phyloP scores from a whole-genome alignment of 169 alveolate species.

The Perkinsus marinus region DNA sequence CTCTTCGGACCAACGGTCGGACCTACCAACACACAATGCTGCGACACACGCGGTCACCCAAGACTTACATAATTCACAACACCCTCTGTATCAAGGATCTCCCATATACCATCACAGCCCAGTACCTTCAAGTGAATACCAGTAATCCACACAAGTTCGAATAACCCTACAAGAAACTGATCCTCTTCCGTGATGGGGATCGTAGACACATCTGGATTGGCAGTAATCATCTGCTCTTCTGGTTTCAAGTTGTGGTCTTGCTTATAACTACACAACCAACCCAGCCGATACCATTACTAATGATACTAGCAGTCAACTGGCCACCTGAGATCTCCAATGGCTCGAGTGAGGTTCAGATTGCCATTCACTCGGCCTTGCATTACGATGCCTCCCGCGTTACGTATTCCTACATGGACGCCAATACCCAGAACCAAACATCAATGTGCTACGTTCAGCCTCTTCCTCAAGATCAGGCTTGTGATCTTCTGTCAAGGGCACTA shows the following conservation, averaged over 20 bases:
- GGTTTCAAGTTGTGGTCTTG: slow-evolving; percentile 59
- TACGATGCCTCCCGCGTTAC: slow-evolving; percentile 83
- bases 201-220: slow-evolving; percentile 80
- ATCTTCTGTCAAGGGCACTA: slow-evolving; percentile 76
- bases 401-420: slow-evolving; percentile 42
- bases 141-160: neutral
- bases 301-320: neutral
- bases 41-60: neutral
- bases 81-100: slow-evolving; percentile 74
- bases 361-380: slow-evolving; percentile 88
- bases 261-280: slow-evolving; percentile 64
- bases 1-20: neutral
- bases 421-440: neutral
- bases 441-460: slow-evolving; percentile 58
- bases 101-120: slow-evolving; percentile 98
- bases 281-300: slow-evolving; percentile 15
- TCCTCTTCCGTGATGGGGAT: slow-evolving; percentile 58
- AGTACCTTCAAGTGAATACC: slow-evolving; percentile 13
- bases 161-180: slow-evolving; percentile 69
- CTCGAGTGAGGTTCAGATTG: slow-evolving; percentile 78
- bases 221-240: slow-evolving; percentile 80
- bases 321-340: slow-evolving; percentile 75
- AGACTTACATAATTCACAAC: slow-evolving; percentile 64
- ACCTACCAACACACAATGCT: neutral
- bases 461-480: slow-evolving; percentile 84